Evolutionary conservation across 2,329 filamentous ascomycete species (phyloP).

Genomic region (Ophiostoma piceae): DNA sequence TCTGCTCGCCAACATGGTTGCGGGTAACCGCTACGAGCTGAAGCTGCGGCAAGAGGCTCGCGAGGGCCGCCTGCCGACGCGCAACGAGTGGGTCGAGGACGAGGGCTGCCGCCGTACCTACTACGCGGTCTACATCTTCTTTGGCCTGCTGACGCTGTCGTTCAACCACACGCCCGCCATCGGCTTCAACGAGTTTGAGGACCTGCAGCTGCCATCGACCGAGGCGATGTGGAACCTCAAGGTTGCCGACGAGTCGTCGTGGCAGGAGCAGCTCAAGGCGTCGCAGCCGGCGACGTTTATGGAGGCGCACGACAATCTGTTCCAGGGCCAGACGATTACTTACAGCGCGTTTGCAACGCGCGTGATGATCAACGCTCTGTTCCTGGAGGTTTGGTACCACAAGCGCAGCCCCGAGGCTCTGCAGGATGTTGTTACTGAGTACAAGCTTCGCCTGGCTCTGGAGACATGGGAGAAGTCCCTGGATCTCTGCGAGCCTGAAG

Average conservation of each 20-base stretch:
- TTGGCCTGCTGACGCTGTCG: slow-evolving; percentile 86
- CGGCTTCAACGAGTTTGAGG: slow-evolving; percentile 97
- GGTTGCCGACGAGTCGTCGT: slow-evolving; percentile 69
- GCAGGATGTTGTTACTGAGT: slow-evolving; percentile 95
- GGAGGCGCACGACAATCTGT: slow-evolving; percentile 89
- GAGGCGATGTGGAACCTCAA: slow-evolving; percentile 92
- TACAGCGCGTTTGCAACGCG: slow-evolving; percentile 97
- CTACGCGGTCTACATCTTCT: slow-evolving; percentile 98
- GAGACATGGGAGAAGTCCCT: slow-evolving; percentile 99
- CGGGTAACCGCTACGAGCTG: slow-evolving; percentile 91
- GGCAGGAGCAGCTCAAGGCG: slow-evolving; percentile 70
- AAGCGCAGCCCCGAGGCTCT: slow-evolving; percentile 96
- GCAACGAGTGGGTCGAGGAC: slow-evolving; percentile 91
- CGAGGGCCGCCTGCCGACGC: slow-evolving; percentile 66
- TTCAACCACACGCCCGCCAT: slow-evolving; percentile 98
- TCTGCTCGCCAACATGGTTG: slow-evolving; percentile 96
- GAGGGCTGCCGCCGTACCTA: slow-evolving; percentile 95
- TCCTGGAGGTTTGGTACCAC: slow-evolving; percentile 98
- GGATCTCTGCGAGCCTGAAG: slow-evolving; percentile 87
- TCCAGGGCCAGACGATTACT: slow-evolving; percentile 82
- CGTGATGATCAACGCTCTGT: slow-evolving; percentile 97
- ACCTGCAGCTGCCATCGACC: slow-evolving; percentile 83
- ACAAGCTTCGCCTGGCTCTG: slow-evolving; percentile 89
- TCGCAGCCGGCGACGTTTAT: slow-evolving; percentile 80
- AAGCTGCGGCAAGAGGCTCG: slow-evolving; percentile 89